Conservation (phyloP, 2,329 filamentous ascomycete genomes). For the Verticillium klebahnii region DNA sequence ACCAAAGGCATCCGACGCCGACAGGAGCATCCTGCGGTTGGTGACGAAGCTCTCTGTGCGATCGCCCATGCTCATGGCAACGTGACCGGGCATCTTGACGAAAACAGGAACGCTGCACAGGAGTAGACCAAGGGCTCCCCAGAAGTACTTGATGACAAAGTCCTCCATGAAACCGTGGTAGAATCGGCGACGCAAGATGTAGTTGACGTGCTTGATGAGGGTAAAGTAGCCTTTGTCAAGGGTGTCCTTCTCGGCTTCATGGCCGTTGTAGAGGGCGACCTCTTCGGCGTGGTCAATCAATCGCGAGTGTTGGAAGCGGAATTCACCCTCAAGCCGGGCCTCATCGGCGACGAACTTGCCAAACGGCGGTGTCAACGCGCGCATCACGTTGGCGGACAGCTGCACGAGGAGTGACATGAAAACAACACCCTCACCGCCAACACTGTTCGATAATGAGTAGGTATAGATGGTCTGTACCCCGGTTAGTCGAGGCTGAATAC, state of each 20-base stretch:
- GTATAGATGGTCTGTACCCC: conserved; percentile 74
- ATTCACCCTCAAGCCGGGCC: conserved; percentile 89
- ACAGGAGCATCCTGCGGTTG: conserved; percentile 85
- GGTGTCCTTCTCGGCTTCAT: conserved; percentile 92
- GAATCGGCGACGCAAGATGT: conserved; percentile 82
- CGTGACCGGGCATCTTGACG: conserved; percentile 77
- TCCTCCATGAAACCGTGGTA: conserved; percentile 99
- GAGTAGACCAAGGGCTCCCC: conserved; percentile 87
- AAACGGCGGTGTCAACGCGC: conserved; percentile 89
- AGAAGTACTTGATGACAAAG: conserved; percentile 99
- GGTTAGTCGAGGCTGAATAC: background rate
- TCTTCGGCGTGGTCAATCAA: conserved; percentile 97
- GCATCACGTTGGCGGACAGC: conserved; percentile 87
- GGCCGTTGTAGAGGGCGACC: conserved; percentile 84
- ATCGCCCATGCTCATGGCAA: conserved; percentile 63
- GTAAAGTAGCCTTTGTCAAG: conserved; percentile 99
- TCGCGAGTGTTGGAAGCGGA: conserved; percentile 89
- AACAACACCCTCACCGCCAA: conserved; percentile 93
- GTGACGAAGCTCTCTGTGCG: conserved; percentile 80
- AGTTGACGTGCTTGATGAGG: conserved; percentile 97
- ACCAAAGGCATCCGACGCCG: conserved; percentile 91
- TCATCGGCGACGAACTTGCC: conserved; percentile 98
- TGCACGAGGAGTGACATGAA: conserved; percentile 95
- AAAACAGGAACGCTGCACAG: conserved; percentile 96
- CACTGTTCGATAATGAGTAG: conserved; percentile 85